Evolutionary conservation across 495 filamentous ascomycete genomes (phyloP), one percentile per base, ranked within the genome.

Genomic region (Physcia stellaris): DNA sequence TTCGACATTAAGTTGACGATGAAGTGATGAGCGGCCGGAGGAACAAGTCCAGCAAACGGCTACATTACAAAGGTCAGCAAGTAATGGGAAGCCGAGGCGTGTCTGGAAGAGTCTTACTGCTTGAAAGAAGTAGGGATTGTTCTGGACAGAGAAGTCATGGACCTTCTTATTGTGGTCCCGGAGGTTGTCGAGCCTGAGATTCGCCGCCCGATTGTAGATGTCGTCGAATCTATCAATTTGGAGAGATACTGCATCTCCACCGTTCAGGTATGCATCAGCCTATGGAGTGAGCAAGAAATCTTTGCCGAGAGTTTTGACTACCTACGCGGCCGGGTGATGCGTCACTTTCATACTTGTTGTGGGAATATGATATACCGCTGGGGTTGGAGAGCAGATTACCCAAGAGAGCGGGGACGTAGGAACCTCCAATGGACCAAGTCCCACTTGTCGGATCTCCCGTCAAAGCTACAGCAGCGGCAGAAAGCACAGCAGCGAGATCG

Each of bases 1-100:
- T 60, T 62, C 27, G 48, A 49, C 50, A 56, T 58, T 45, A 55
- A 58, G 20, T 48, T 47, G 54, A 51, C 52, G 36, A 54, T 62
- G 55, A 48, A 48, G 52, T 21, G 50, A 49, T 34, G 48, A 42
- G 67, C 71, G 39, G 63, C 68, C 4, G 59, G 67, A 13, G 64
- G 69, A 33, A 79, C 73, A 48, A 75, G 66, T 19, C 62, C 68
- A 36, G 64, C 52, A 55, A 73, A 71, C n/a, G n/a, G n/a, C n/a
- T n/a, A n/a, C n/a, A n/a, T n/a, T n/a, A n/a, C n/a, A n/a, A n/a
- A n/a, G n/a, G n/a, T n/a, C n/a, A n/a, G n/a, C n/a, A n/a, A n/a
- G n/a, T n/a, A n/a, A n/a, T n/a, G n/a, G n/a, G n/a, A n/a, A n/a
- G n/a, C n/a, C n/a, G n/a, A n/a, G n/a, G n/a, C n/a, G n/a, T n/a